Evolutionary conservation across 768 basidiomycete species (phyloP), one percentile per base, ranked within the genome.

Genomic region (Termitomyces sp.): DNA sequence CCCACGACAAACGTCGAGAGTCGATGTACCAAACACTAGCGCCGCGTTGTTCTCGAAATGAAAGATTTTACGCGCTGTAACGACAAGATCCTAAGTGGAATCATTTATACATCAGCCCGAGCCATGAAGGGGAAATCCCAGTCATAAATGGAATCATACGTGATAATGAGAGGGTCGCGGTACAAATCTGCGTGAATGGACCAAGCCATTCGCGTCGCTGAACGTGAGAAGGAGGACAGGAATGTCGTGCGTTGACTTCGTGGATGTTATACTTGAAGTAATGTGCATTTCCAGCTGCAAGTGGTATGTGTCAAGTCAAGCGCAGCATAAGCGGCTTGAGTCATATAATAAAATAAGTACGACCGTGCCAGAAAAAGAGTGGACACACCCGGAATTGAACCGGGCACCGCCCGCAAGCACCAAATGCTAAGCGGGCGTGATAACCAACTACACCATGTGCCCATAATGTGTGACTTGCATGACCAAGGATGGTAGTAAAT

Each of bases 381-480:
- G 68, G 66, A 68, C 67, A 65, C 65, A 67, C 63, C 66, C 65
- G 64, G 68, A 68, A 65, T 68, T 66, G 69, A 69, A 70, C 67
- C 67, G 61, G 65, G 62, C 51, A 67, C 68, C 65, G 59, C 66
- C 66, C 66, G 66, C 65, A 67, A 8, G 9, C 53, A 10, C 42
- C 5, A 22, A 13, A 44, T 70, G 69, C 68, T 65, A 68, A 69
- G 67, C 67, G 68, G 66, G 64, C 65, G 68, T 64, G 68, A 69
- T 69, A 68, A 67, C 69, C 68, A 68, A 68, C 68, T 68, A 69
- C 68, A 68, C 68, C 64, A 68, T 67, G 65, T 68, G 67, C 66
- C 67, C 68, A 52, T 60, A 6, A 2, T 14, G 9, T 2, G n/a
- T n/a, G n/a, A n/a, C n/a, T n/a, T n/a, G n/a, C n/a, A n/a, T n/a